Evolutionary conservation across 495 filamentous ascomycete genomes (phyloP), one percentile per base, ranked within the genome.

Genomic region (Tuber umbilicatum): DNA sequence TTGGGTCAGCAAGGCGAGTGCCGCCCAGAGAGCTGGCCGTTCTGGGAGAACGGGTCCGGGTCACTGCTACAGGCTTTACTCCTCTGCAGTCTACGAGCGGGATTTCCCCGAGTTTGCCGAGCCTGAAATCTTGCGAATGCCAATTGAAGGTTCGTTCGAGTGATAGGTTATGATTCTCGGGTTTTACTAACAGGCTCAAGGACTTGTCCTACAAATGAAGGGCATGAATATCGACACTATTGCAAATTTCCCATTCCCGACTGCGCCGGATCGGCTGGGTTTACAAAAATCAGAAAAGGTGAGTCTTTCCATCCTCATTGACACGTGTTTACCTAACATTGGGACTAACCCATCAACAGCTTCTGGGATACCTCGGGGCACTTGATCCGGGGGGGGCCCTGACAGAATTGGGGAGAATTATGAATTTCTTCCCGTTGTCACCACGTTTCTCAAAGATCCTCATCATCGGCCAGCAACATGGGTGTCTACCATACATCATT

Each of bases 1-100:
- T 64, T 99, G 94, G 93, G 95, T 97, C 76, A 97, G 94, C 85
- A 98, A 99, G 85, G 96, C 96, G 27, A 96, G 93, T 82, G 94
- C 96, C 38, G 91, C 89, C 75, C 96, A 99, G 84, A 88, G 96
- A 84, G 90, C 93, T 70, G 96, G 96, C 83, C 92, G 96, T 86
- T 94, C 96, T 55, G 96, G 96, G 60, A 90, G 96, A 87, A 98
- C 94, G 37, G 95, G 94, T 2, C 94, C 95, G 17, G 96, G 96
- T 43, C 96, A 98, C 82, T 97, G 94, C 83, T 99, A 97, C 84
- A 87, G 92, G 71, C 82, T 99, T 3, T 99, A 97, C 81, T 97
- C 94, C 0, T 96, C 93, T 12, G 96, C 96, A 0, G 90, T 99
- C 0, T 99, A 92, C 80, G 96, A 99, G 83, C 86, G 91, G 45